Percentiles rank a stretch among this genome's conserved stretches.
phyloP scores from a whole-genome alignment of 2,329 filamentous ascomycete genomes.

The Diaporthe nobilis region DNA sequence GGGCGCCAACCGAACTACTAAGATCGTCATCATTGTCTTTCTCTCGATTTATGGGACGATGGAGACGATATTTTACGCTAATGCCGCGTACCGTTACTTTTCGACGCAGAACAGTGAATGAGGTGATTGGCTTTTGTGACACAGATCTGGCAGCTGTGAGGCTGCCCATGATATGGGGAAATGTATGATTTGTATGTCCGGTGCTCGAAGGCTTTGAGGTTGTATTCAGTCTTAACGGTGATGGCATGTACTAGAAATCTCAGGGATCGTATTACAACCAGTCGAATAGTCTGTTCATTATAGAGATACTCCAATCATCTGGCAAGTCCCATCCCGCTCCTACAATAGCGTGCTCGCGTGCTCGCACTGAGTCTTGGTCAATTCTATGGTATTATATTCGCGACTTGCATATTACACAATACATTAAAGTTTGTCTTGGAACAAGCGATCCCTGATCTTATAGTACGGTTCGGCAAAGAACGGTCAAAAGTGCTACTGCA shows the following conservation, averaged over 20 bases:
- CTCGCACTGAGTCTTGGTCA: background rate
- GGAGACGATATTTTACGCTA: conserved; percentile 6
- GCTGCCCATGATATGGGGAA: background rate
- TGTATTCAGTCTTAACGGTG: background rate
- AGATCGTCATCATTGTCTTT: conserved; percentile 13
- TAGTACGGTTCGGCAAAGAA: background rate
- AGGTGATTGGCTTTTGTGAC: fast-evolving
- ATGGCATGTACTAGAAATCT: background rate
- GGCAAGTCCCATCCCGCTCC: background rate
- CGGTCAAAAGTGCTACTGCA: background rate
- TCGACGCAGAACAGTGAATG: background rate
- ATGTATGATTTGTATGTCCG: background rate
- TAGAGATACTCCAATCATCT: background rate
- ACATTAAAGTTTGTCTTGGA: no score
- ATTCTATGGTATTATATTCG: background rate
- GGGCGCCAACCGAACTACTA: conserved; percentile 5
- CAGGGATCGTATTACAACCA: background rate
- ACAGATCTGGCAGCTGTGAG: background rate
- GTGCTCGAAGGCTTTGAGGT: background rate
- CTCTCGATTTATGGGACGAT: conserved; percentile 7
- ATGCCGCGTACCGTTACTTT: conserved; percentile 10
- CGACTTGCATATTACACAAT: background rate
- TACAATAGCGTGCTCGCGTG: background rate
- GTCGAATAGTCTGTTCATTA: background rate
- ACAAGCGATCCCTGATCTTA: background rate